phyloP scores from a whole-genome alignment of 306 rosid species.

The Quercus rubra region DNA sequence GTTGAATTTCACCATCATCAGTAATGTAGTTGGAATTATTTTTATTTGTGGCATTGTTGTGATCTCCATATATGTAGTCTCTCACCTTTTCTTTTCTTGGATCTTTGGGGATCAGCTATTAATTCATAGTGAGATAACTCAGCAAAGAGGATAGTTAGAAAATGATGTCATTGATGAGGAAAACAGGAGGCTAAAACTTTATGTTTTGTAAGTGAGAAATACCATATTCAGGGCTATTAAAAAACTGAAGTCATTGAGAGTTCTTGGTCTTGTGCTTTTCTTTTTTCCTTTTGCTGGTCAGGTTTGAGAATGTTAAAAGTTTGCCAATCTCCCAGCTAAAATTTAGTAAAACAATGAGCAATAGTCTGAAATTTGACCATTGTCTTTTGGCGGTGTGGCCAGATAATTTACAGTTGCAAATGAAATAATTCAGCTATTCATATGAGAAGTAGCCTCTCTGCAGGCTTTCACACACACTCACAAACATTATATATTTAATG shows the following conservation, averaged over 20 bases:
- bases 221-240: neutral
- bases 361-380: neutral
- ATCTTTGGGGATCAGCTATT: neutral
- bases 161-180: neutral
- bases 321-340: neutral
- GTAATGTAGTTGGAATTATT: neutral
- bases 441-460: no score
- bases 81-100: neutral
- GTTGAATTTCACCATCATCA: neutral
- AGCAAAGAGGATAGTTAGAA: neutral
- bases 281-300: neutral
- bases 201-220: neutral
- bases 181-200: neutral
- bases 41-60: neutral
- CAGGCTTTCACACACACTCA: no score
- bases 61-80: neutral
- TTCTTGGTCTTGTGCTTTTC: neutral
- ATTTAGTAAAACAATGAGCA: neutral
- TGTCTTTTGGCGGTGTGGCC: no score
- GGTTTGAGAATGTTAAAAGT: neutral
- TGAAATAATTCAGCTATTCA: no score
- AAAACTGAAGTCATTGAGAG: neutral
- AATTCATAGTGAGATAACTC: neutral
- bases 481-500: no score
- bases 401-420: no score